Evolutionary conservation across 192 early-diverging fungal genomes (phyloP), one percentile per base, ranked within the genome.

Genomic region (Backusella liffmaniae): DNA sequence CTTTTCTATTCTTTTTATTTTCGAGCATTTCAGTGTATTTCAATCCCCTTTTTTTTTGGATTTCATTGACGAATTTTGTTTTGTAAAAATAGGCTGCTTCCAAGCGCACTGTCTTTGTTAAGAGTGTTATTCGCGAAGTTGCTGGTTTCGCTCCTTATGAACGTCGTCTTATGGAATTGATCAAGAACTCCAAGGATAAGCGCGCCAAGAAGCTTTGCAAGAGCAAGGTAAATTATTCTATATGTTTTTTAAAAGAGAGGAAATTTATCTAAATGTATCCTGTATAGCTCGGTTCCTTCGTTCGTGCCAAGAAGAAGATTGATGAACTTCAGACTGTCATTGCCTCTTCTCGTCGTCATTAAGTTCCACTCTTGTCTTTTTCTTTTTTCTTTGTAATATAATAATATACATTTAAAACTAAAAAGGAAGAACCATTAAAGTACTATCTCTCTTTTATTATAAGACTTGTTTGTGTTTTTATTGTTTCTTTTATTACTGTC

Each of bases 101-200:
- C 81, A 93, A 94, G 89, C 92, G 94, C 80, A 92, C 92, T 79
- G 85, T 84, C 84, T 97, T 98, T 85, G 97, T 99, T 72, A 93
- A 94, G 81, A 92, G 91, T 81, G 81, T 99, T 79, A 87, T 99
- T 84, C 96, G 98, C 79, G 98, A 99, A 87, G 97, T 99, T 41
- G 91, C 89, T 82, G 98, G 98, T 70, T 99, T 93, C 81, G 94
- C 98, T 67, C 98, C 98, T 73, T 99, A 99, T 85, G 98, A 99
- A 89, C 93, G 92, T 79, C 93, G 98, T 87, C 93, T 99, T 78
- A 98, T 99, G 97, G 98, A 99, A 92, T 91, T 99, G 93, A 88
- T 99, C 84, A 97, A 96, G 92, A 98, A 98, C 94, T 95, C 95
- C 86, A 97, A 96, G 88, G 98, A 99, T 87, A 99, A 99, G 96